Evolutionary conservation across 148 eudicot species (phyloP), one percentile per base, ranked within the genome.

Genomic region (Selenicereus undatus): DNA sequence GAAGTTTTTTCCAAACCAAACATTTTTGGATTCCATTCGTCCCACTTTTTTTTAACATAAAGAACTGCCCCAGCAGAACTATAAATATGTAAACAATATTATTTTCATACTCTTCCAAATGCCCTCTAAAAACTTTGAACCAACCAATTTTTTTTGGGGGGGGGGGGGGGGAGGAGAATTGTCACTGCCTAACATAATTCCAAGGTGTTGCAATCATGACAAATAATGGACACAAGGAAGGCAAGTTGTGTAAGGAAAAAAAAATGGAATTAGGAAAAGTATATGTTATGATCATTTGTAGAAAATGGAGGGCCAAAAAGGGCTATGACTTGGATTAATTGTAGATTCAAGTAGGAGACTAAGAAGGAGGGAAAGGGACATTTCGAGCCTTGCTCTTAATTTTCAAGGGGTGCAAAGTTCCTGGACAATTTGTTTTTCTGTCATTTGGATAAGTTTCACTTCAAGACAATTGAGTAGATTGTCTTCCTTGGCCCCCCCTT

Each of bases 361-460:
- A 71, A 2, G 56, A 77, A 80, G 18, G 76, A 62, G 24, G 17
- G 78, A 80, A 76, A 84, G 42, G 17, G 83, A 76, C 62, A 60
- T 80, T 74, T 80, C 76, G 83, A 80, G 32, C 68, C 27, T 27
- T 13, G 11, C 29, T 2, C 45, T 36, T 1, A 36, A 24, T 36
- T 60, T 58, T 32, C n/a, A 24, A 27, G 17, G 17, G 86, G 35
- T 84, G 35, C 86, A 84, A 77, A 51, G 75, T 20, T 73, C 77
- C 81, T 84, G 62, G 86, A 76, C 86, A 64, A 65, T 52, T 68
- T 79, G 58, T 32, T 32, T 5, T 9, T 24, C 21, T 22, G 11
- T n/a, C 76, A 4, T 75, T 80, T 81, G 83, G 86, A 84, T 84
- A 84, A 84, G 83, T 77, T 77, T 52, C 75, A 76, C 43, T 68